Evolutionary conservation across 75 land plant species (phyloP), one percentile per base, ranked within the genome.

Genomic region (Sequoia sempervirens): DNA sequence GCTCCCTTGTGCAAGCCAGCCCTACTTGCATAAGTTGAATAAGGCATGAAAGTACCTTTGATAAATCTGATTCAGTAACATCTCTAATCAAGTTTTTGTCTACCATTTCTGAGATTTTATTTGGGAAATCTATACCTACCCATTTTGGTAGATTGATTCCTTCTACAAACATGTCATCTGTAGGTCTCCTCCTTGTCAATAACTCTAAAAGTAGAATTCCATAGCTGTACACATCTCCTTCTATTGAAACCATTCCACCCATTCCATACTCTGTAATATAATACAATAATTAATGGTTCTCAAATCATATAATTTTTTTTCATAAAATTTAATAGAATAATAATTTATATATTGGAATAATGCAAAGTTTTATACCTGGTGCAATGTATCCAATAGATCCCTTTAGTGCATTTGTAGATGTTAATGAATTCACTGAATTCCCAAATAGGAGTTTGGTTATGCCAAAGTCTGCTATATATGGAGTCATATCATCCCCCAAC

Each of bases 301-400:
- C 12, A 47, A 47, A 10, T 1, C 0, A 47, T 47, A 9, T 61
- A n/a, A n/a, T n/a, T n/a, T n/a, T n/a, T n/a, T n/a, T n/a, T n/a
- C n/a, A n/a, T n/a, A n/a, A n/a, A n/a, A n/a, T n/a, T n/a, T n/a
- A n/a, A n/a, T n/a, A n/a, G n/a, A n/a, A n/a, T 14, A 36, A 15
- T 38, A 37, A 36, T 32, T 9, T 47, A 73, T 36, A 3, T 30
- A 34, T 32, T 34, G 14, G 20, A 5, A 34, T 15, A 13, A 36
- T 20, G 7, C 7, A 61, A 74, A 14, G 5, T 13, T 34, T 13
- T 36, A 74, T 83, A 91, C 89, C 87, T 68, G 89, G 90, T 17
- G 92, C 85, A 41, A 87, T 86, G 82, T 89, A 91, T 12, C 92
- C 92, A 43, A 87, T 54, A 1, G 91, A 68, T 9, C 89, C 89